Evolutionary conservation across 2,329 filamentous ascomycete species (phyloP).

Genomic region (Dendryphion nanum): DNA sequence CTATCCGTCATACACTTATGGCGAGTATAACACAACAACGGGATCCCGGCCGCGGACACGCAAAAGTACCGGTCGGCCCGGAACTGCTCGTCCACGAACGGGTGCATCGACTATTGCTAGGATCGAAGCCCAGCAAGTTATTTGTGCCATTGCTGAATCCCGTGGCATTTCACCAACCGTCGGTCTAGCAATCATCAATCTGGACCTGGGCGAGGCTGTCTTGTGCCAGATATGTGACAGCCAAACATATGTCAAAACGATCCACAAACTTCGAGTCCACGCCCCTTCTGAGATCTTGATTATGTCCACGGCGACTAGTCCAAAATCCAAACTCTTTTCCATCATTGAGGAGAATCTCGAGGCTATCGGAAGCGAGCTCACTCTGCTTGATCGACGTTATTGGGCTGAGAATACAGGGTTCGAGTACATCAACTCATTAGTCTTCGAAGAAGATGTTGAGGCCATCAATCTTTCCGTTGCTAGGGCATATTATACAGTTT

Average conservation of each 20-base stretch:
- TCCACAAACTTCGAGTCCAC: conserved; percentile 82
- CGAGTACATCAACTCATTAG: conserved; percentile 75
- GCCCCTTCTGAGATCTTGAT: conserved; percentile 79
- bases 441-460: conserved; percentile 76
- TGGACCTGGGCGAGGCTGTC: conserved; percentile 78
- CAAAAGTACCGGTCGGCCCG: conserved; percentile 36
- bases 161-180: conserved; percentile 83
- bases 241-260: conserved; percentile 83
- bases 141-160: conserved; percentile 88
- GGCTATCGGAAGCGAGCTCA: conserved; percentile 56
- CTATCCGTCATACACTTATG: conserved; percentile 33
- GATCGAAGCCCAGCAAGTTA: conserved; percentile 63
- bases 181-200: conserved; percentile 82
- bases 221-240: conserved; percentile 91
- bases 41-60: conserved; percentile 34
- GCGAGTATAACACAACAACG: conserved; percentile 36
- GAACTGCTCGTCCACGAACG: conserved; percentile 53
- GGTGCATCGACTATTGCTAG: conserved; percentile 58
- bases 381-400: conserved; percentile 69
- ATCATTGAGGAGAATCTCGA: conserved; percentile 72
- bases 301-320: conserved; percentile 67
- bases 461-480: conserved; percentile 75
- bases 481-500: conserved; percentile 84
- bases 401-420: conserved; percentile 80
- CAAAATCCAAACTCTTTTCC: conserved; percentile 70